Base-by-base conservation (phyloP, 192 early-diverging fungal species). In the Backusella mclennaniae region DNA sequence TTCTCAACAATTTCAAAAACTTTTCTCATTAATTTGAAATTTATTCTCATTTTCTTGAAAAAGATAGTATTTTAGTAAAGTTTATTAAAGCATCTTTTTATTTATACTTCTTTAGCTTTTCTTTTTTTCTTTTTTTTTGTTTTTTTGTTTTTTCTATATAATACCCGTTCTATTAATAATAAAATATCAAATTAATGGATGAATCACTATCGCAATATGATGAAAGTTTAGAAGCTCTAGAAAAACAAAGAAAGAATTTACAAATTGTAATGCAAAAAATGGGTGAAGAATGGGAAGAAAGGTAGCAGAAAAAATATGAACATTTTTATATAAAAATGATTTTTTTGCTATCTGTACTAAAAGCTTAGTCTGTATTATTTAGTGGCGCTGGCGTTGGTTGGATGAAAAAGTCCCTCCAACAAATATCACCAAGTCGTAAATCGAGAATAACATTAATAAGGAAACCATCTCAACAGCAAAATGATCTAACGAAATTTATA, bases 381-480 rank as follows among this genome's bases (percentile, higher is more conserved):
- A 82, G 81, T 73, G 81, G 81, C 6, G 73, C 81, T n/a, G 81
- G 81, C 11, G 75, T 82, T 41, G 77, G 77, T 69, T 82, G 81
- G 81, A 35, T 82, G 53, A 71, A 69, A 19, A 31, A 71, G 1
- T 11, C 19, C n/a, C 19, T 46, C 23, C 17, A 41, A 12, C 23
- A 71, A 17, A 46, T 0, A 23, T 6, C 4, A 8, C 39, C 39
- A 19, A 36, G 15, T 35, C 14, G 35, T 35, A 35, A 70, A 70
- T 70, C 38, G 38, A 39, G 38, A 23, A 70, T n/a, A 42, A 6
- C 36, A 36, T 15, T n/a, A 56, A 49, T 44, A 8, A 38, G 21
- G 17, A n/a, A n/a, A 52, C 19, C 15, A 42, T 46, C 39, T 46
- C 14, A 41, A 14, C 69, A 14, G 41, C 19, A 19, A 44, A 15